Conservation (phyloP, 805 yeast species). For the Candida xiaguanensis region DNA sequence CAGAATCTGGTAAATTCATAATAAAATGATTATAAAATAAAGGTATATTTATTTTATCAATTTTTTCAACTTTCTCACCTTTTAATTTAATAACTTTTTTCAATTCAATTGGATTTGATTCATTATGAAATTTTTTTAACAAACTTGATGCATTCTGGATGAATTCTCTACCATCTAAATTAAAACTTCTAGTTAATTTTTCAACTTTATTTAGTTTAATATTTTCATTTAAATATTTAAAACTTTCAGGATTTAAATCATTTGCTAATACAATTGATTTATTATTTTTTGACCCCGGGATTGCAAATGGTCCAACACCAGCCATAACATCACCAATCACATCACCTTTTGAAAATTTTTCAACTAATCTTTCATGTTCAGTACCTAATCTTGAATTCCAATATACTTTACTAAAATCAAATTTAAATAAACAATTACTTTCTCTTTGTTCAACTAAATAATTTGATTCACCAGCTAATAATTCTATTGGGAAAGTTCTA, state of each 20-base stretch:
- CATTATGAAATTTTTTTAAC: slow-evolving; percentile 43
- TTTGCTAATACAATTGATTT: slow-evolving; percentile 77
- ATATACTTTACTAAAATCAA: slow-evolving; percentile 91
- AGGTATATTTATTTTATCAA: slow-evolving; percentile 42
- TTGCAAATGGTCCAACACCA: slow-evolving; percentile 97
- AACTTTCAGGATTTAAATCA: slow-evolving; percentile 89
- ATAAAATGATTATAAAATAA: slow-evolving; percentile 65
- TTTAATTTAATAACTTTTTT: slow-evolving; percentile 34
- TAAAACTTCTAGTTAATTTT: slow-evolving; percentile 56
- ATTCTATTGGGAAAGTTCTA: slow-evolving; percentile 91
- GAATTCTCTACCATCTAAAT: slow-evolving; percentile 80
- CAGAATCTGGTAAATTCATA: slow-evolving; percentile 95
- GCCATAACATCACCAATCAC: slow-evolving; percentile 95
- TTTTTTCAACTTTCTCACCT: slow-evolving; percentile 10
- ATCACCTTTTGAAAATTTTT: slow-evolving; percentile 56
- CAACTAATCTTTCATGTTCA: slow-evolving; percentile 82
- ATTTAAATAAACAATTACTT: slow-evolving; percentile 77
- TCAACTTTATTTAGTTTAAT: slow-evolving; percentile 59
- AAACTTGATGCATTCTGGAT: slow-evolving; percentile 58
- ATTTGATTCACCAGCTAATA: slow-evolving; percentile 80
- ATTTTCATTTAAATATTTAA: slow-evolving; percentile 63
- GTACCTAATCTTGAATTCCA: slow-evolving; percentile 96
- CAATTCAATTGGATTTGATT: slow-evolving; percentile 29
- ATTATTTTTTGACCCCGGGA: slow-evolving; percentile 88
- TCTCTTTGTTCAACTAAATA: slow-evolving; percentile 83